phyloP scores from a whole-genome alignment of 2,329 filamentous ascomycete genomes.

The Pestalotiopsis sp. region DNA sequence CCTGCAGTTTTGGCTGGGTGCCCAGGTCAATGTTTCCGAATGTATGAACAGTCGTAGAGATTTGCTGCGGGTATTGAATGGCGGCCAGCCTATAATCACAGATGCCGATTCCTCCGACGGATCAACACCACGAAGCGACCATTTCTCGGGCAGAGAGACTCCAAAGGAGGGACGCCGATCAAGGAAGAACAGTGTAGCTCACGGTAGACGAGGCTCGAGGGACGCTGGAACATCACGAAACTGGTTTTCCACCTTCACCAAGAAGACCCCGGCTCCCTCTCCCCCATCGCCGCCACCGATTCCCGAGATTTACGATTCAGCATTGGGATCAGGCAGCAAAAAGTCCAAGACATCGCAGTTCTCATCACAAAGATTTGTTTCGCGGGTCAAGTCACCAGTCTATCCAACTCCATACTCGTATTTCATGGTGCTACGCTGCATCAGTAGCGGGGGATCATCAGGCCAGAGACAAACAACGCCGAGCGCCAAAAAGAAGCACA shows the following conservation, averaged over 20 bases:
- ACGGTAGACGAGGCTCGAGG: constrained; percentile 14
- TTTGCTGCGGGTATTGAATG: constrained; percentile 50
- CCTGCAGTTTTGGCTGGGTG: constrained; percentile 56
- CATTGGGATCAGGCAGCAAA: background rate
- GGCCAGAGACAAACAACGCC: background rate
- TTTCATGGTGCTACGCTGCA: constrained; percentile 31
- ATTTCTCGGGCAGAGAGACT: constrained; percentile 10
- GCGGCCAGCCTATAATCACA: constrained; percentile 36
- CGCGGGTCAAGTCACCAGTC: constrained; percentile 16
- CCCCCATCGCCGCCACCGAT: constrained; percentile 16
- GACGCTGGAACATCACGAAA: constrained; percentile 12
- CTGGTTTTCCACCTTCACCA: constrained; percentile 13
- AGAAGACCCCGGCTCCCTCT: background rate
- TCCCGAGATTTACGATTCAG: constrained; percentile 4
- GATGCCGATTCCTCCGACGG: constrained; percentile 24
- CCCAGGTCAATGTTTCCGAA: constrained; percentile 60
- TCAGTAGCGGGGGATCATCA: background rate
- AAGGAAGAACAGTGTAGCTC: constrained; percentile 13
- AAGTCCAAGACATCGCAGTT: constrained; percentile 14
- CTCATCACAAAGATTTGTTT: constrained; percentile 17
- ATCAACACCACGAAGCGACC: constrained; percentile 17
- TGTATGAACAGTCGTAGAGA: constrained; percentile 53
- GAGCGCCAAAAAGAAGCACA: constrained; percentile 27
- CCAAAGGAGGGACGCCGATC: constrained; percentile 8
- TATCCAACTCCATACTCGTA: constrained; percentile 30